These are phyloP conservation scores for Cryphonectria nitschkei DNA, from an alignment of 2,329 filamentous ascomycete species.

Conservation along the genomic window DNA sequence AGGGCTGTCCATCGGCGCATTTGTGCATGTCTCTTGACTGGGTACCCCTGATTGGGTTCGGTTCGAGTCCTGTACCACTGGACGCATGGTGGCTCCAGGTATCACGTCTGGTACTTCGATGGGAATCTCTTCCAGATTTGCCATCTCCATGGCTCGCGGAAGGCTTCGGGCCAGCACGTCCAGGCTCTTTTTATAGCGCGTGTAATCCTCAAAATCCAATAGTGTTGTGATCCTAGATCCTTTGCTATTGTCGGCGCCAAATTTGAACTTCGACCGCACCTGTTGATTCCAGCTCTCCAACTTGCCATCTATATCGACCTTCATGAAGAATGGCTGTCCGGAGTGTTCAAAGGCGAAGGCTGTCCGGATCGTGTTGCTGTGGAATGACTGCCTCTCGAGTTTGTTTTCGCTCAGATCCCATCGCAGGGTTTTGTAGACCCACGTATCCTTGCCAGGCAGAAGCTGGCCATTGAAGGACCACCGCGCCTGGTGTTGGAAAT, in stretches of 20 bases:
- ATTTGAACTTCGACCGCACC: slow-evolving; percentile 30
- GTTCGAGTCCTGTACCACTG: background rate
- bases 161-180: slow-evolving; percentile 9
- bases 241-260: slow-evolving; percentile 28
- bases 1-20: background rate
- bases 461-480: slow-evolving; percentile 36
- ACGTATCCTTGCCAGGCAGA: slow-evolving; percentile 27
- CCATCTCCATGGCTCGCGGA: slow-evolving; percentile 20
- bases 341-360: slow-evolving; percentile 39
- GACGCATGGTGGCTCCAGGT: background rate
- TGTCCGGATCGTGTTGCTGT: slow-evolving; percentile 37
- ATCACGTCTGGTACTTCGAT: slow-evolving; percentile 14
- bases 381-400: slow-evolving; percentile 33
- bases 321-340: slow-evolving; percentile 37
- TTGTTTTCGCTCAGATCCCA: slow-evolving; percentile 39
- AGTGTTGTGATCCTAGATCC: background rate
- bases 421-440: slow-evolving; percentile 34
- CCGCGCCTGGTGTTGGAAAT: slow-evolving; percentile 29
- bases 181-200: background rate
- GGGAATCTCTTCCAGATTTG: slow-evolving; percentile 17
- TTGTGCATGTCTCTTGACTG: background rate
- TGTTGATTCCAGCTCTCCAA: slow-evolving; percentile 33
- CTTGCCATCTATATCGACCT: slow-evolving; percentile 37
- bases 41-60: background rate
- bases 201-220: slow-evolving; percentile 15